Evolutionary conservation across 192 early-diverging fungal genomes (phyloP), one percentile per base, ranked within the genome.

Genomic region (Podila epicladia): DNA sequence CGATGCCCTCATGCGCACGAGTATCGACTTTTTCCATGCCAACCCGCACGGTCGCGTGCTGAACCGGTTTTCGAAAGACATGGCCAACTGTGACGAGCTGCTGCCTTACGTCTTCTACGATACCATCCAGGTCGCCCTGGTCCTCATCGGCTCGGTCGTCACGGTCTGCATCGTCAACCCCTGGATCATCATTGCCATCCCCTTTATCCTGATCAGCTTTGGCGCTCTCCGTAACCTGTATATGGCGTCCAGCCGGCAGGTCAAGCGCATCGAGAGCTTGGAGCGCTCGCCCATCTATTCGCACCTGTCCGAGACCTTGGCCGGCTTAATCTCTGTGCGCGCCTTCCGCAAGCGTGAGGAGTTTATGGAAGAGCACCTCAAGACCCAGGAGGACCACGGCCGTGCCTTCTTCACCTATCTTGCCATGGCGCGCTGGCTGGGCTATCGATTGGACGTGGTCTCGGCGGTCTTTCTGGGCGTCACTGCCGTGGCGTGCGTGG

Each of bases 281-380:
- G 91, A 92, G 15, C 90, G 92, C 20, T 89, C 89, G 0, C 87
- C 91, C 8, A 79, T 96, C 15, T 85, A 87, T 84, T 91, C 83
- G 58, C 87, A 75, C 67, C 68, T 83, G 37, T 94, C 85, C 17
- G 86, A 91, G 29, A 87, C 93, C 0, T 67, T 94, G 31, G 93
- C 91, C n/a, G 94, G 94, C 0, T 72, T 91, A 28, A 85, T 87
- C 0, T 88, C 88, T 45, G 91, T 97, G 53, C 89, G 94, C 48
- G 85, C 94, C 0, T 94, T 89, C 71, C 74, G 82, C 32, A 86
- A 76, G 2, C 86, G 88, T 37, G 28, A 84, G 37, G 83, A 84
- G 4, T 96, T 96, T 55, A 80, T 83, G 37, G 60, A 61, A 0
- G 51, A 80, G 15, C 90, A 93, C 45, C 75, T 85, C 22, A 67